Percentiles rank a stretch among this genome's conserved stretches.
Evolutionary conservation across 805 yeast genomes (phyloP).

Genomic region (Jamesozyma spencerorum): DNA sequence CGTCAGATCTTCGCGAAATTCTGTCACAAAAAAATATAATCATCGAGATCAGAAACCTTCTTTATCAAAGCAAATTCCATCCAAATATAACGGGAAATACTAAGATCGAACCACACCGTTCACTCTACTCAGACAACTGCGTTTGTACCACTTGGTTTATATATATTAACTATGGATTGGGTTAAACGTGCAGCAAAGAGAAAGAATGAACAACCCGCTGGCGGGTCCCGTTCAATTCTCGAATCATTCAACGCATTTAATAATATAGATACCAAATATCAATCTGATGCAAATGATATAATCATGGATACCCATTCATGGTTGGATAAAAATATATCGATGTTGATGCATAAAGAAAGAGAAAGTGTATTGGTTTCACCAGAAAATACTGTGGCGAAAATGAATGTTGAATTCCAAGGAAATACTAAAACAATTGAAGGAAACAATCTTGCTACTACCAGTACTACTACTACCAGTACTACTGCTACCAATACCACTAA

Average conservation of each 20-base stretch:
- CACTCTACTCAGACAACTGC: too few species aligned
- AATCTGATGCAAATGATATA: slow-evolving; percentile 12
- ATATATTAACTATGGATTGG: too few species aligned
- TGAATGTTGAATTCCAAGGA: slow-evolving; percentile 2
- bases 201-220: slow-evolving; percentile 21
- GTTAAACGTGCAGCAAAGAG: slow-evolving; percentile 23
- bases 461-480: too few species aligned
- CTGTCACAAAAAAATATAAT: too few species aligned
- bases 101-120: too few species aligned
- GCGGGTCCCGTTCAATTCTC: slow-evolving; percentile 26
- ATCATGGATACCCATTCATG: slow-evolving; percentile 15
- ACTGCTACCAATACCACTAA: slow-evolving; percentile 1
- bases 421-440: neutral
- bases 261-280: slow-evolving; percentile 17
- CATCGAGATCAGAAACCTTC: neutral
- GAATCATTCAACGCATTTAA: slow-evolving; percentile 25
- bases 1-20: too few species aligned
- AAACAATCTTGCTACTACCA: too few species aligned
- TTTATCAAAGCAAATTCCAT: too few species aligned
- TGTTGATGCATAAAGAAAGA: neutral
- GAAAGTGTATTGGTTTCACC: slow-evolving; percentile 8
- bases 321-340: slow-evolving; percentile 8
- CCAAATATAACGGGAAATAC: too few species aligned
- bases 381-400: slow-evolving; percentile 8
- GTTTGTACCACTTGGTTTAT: too few species aligned